These are phyloP conservation scores for Vanrija sp. DNA, from an alignment of 1,284 basidiomycete species.

Conservation along the genomic window DNA sequence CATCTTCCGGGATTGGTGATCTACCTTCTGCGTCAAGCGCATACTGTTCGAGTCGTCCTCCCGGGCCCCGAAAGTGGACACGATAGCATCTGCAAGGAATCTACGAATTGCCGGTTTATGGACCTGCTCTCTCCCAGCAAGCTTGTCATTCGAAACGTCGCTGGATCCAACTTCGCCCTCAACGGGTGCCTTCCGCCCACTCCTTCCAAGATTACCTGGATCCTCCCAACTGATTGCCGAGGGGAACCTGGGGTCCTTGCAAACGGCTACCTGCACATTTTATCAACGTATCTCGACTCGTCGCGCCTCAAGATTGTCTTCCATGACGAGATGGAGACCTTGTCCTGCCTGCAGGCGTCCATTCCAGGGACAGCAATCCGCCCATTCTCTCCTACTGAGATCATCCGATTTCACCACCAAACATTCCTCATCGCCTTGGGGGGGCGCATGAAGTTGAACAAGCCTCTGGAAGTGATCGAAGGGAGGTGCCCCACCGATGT, in stretches of 20 bases:
- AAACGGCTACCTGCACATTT: background rate
- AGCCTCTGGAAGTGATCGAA: no score
- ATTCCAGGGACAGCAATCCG: no score
- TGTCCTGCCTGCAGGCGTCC: no score
- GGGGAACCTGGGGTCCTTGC: background rate
- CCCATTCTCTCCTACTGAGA: no score
- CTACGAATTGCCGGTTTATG: background rate
- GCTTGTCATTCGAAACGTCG: constrained; percentile 6
- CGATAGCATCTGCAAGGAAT: background rate
- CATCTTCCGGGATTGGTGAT: no score
- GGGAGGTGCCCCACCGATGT: no score
- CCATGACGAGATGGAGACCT: background rate
- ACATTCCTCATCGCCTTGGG: no score
- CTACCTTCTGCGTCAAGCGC: background rate
- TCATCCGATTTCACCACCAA: no score
- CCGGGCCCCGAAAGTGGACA: background rate
- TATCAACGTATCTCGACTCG: background rate
- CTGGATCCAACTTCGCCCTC: background rate
- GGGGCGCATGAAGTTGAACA: no score
- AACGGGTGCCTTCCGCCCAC: background rate
- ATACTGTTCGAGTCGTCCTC: background rate
- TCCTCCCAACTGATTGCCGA: background rate
- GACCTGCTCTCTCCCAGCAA: background rate
- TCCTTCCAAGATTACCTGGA: background rate
- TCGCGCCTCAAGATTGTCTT: background rate